Evolutionary conservation across 139 green algal genomes (phyloP), one percentile per base, ranked within the genome.

Genomic region (Pedinophyceae sp.): DNA sequence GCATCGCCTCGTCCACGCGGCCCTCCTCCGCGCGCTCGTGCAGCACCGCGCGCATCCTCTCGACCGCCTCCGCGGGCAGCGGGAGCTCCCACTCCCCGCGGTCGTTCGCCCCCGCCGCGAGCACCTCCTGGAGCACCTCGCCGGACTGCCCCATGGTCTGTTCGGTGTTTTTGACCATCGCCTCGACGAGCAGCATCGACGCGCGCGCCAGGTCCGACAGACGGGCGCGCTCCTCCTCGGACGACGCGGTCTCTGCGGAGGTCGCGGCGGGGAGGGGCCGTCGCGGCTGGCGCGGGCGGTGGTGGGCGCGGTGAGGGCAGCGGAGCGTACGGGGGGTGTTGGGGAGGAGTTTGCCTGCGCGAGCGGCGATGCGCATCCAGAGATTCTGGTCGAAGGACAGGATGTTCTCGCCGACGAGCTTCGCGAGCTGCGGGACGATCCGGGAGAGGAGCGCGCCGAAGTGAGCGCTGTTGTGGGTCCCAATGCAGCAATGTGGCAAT

Each of bases 81-180:
- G 87, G 87, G 59, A 94, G 50, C 52, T 85, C 68, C 83, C 88
- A 96, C 65, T 94, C 75, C 2, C 86, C 84, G 16, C 65, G 68
- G 6, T 76, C 76, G 58, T 93, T 73, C 16, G 82, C 83, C 20
- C 73, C 84, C n/a, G 84, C 71, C 22, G 55, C 68, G 23, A 95
- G 48, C 19, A 95, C 81, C 19, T 77, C 59, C 68, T 89, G 72
- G 49, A 85, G 34, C 55, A 27, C 4, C 2, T 27, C 3, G 5
- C 16, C 45, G 16, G 43, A 49, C 28, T 54, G 16, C 28, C 24
- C 64, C 64, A 50, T 77, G 81, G 59, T 82, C 66, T 17, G 54
- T 59, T 93, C 75, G 13, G 77, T 87, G 18, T 70, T 64, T 43
- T 75, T 66, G 20, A 93, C 72, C 29, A 90, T 73, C 1, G 72